These are phyloP conservation scores for Coemansia umbellata DNA, from an alignment of 192 early-diverging fungal species.

Conservation along the genomic window DNA sequence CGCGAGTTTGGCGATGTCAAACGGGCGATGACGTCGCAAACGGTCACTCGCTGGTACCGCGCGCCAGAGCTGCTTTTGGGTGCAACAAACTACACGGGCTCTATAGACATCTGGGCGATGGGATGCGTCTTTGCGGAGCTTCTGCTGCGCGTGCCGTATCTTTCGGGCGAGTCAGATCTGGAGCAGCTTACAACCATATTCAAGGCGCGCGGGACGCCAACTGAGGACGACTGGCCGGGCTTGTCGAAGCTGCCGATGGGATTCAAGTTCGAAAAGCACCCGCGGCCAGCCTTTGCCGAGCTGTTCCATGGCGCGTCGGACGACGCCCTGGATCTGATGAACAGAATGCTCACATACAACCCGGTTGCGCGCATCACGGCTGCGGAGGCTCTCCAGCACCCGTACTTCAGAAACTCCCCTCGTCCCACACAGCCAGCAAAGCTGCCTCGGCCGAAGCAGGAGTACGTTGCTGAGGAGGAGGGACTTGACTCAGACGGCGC, in stretches of 20 bases:
- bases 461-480: background rate
- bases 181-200: slow-evolving; percentile 75
- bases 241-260: slow-evolving; percentile 68
- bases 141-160: slow-evolving; percentile 83
- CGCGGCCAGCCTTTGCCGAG: slow-evolving; percentile 63
- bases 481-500: background rate
- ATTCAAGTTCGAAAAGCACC: slow-evolving; percentile 68
- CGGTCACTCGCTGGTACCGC: slow-evolving; percentile 96
- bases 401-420: slow-evolving; percentile 40
- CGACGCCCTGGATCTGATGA: slow-evolving; percentile 83
- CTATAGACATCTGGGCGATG: slow-evolving; percentile 94
- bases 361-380: slow-evolving; percentile 78
- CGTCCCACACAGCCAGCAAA: slow-evolving; percentile 37
- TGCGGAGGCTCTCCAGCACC: slow-evolving; percentile 58
- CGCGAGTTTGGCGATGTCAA: slow-evolving; percentile 84
- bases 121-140: slow-evolving; percentile 99
- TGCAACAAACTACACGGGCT: slow-evolving; percentile 80
- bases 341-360: slow-evolving; percentile 82
- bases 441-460: slow-evolving; percentile 31
- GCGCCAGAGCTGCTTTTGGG: slow-evolving; percentile 92
- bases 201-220: slow-evolving; percentile 75
- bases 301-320: slow-evolving; percentile 81
- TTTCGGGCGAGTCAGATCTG: slow-evolving; percentile 80
- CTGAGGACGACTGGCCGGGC: slow-evolving; percentile 79
- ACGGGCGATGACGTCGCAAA: slow-evolving; percentile 85